Base-by-base conservation (phyloP, 306 rosid species). In the Gastrolobium bilobum region DNA sequence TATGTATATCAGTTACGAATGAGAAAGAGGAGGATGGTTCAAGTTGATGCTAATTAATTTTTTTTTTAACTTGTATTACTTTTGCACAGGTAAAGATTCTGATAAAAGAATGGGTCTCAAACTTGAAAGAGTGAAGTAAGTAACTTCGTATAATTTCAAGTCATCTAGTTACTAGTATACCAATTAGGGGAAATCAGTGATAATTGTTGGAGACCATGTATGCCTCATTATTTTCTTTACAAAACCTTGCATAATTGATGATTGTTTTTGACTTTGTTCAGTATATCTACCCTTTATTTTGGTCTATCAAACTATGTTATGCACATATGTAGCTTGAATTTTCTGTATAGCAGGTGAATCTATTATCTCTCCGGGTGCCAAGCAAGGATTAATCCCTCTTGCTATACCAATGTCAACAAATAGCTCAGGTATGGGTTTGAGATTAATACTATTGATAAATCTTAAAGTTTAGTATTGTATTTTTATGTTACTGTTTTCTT, bases 91-190 rank as follows among this genome's bases (percentile, higher is more conserved):
- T 44, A 88, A 93, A 82, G 97, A 91, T 81, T 92, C 85, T 47
- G 98, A 85, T 29, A 89, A 90, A 69, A 80, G 88, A 85, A 75
- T 93, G 94, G 91, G 90, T 68, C 78, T 95, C 79, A 91, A 89
- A 61, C 89, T 91, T 57, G 96, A 91, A 62, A 88, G 99, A 71
- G 88, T 93, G 52, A 93, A 91, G 99, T 91, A 84, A 92, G 96
- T 86, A 70, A 52, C 63, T 42, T 79, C 47, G 31, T 77, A 14
- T 4, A 3, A 68, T 71, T 35, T 39, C 48, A 51, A n/a, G 37
- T 74, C 53, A 34, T 60, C 61, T 52, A 2, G 56, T 60, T 46
- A 7, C 14, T 38, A 13, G 0, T 72, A 44, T 54, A 9, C 43
- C 26, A 33, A 1, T 58, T 48, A 5, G 29, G 65, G 75, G 34